phyloP scores from a whole-genome alignment of 768 basidiomycete species.

The Grammothele lineata region DNA sequence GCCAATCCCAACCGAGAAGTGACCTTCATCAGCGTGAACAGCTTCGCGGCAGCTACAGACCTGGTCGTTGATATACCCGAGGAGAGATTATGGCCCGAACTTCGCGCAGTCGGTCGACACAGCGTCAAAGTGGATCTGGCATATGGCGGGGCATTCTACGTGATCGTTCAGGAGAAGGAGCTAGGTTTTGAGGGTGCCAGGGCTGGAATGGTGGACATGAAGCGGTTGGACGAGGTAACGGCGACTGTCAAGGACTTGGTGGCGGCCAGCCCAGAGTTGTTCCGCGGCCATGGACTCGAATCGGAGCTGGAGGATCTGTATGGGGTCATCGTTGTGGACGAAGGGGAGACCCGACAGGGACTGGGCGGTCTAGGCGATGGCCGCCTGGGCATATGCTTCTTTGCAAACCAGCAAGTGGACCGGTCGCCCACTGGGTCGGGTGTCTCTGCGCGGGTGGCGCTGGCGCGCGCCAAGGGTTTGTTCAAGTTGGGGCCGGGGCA shows the following conservation, averaged over 20 bases:
- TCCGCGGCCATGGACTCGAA: conserved; percentile 27
- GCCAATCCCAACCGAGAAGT: conserved; percentile 30
- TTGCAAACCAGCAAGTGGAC: conserved; percentile 37
- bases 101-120: conserved; percentile 11
- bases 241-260: conserved; percentile 25
- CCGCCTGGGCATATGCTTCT: conserved; percentile 30
- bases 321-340: conserved; percentile 35
- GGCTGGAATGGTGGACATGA: conserved; percentile 15
- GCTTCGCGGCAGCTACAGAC: conserved; percentile 28
- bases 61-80: conserved; percentile 28
- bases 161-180: conserved; percentile 29
- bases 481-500: conserved; percentile 28
- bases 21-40: conserved; percentile 33
- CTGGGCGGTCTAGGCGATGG: conserved; percentile 15
- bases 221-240: conserved; percentile 27
- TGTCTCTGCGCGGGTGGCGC: conserved; percentile 35
- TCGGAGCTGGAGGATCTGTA: conserved; percentile 34
- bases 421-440: conserved; percentile 37
- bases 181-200: conserved; percentile 28
- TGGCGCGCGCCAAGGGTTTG: conserved; percentile 29
- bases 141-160: conserved; percentile 39
- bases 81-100: conserved; percentile 23
- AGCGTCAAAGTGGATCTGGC: conserved; percentile 30
- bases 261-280: conserved; percentile 19
- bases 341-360: conserved; percentile 9